phyloP scores from a whole-genome alignment of 306 rosid genomes.

The Trifolium pratense region DNA sequence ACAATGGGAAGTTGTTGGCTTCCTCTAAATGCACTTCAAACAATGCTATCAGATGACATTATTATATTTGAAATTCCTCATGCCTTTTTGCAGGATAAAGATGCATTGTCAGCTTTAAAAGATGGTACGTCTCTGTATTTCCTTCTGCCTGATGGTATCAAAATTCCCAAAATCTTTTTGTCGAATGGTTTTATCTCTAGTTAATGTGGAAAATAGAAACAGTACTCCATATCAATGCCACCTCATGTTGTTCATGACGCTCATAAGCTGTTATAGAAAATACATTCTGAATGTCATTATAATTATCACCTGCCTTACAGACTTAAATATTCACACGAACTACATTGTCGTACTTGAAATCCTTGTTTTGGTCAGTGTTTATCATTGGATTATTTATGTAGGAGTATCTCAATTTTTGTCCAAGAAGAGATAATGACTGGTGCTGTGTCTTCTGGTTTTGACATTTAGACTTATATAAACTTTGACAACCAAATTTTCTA shows the following conservation, averaged over 20 bases:
- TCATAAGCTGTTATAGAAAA: constrained; percentile 1
- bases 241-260: neutral
- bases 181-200: constrained; percentile 26
- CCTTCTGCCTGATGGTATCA: constrained; percentile 7
- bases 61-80: constrained; percentile 29
- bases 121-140: constrained; percentile 61
- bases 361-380: constrained; percentile 15
- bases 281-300: constrained; percentile 18
- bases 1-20: constrained; percentile 34
- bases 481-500: neutral
- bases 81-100: constrained; percentile 62
- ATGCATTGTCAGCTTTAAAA: constrained; percentile 63
- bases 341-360: constrained; percentile 5
- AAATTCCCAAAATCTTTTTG: constrained; percentile 26
- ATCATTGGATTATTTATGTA: constrained; percentile 1
- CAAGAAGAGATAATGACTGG: constrained; percentile 8
- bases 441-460: constrained; percentile 29
- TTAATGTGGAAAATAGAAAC: constrained; percentile 7
- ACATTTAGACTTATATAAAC: constrained; percentile 8
- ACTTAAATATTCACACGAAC: constrained; percentile 16
- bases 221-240: neutral
- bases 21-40: neutral
- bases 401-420: constrained; percentile 4
- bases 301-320: constrained; percentile 24
- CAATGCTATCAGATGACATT: constrained; percentile 25